Base-by-base conservation (phyloP, 2,329 filamentous ascomycete genomes). In the Gaeumannomyces tritici region DNA sequence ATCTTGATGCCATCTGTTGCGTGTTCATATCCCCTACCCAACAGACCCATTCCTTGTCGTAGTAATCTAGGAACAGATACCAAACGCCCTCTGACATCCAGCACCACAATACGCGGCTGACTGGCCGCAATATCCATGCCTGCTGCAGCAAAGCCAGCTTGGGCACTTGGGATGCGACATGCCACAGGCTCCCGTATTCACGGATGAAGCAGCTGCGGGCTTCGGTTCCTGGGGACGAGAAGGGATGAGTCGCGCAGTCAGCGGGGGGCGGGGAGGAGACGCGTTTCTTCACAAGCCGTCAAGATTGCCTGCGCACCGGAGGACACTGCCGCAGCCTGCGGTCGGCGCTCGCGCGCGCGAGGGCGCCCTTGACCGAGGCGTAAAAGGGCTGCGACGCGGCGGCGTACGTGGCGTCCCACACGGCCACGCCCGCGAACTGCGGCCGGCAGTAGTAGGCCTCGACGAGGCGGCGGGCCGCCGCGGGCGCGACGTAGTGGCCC, bases 371-470 rank as follows among this genome's bases (percentile, higher is more conserved):
- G 56, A 29, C 56, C 21, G 56, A 42, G 3, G 58, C 21, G 24
- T 60, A 60, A n/a, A 33, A 60, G 31, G 33, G n/a, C 35, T 26
- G n/a, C 35, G 27, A 21, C 31, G n/a, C 33, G 21, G 61, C 62
- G n/a, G 62, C 63, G 47, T 61, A 27, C 26, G 70, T 73, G 28
- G 76, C 72, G 60, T 81, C 79, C 77, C 76, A 80, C 26, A 81
- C 67, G 57, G 78, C 79, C 59, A 80, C 69, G 66, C 79, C 79
- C 21, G 76, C 78, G 62, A 79, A 80, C 64, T 75, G 70, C 8
- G 66, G n/a, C 24, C 70, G 71, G 54, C 68, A 69, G 64, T 74
- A 73, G 65, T 74, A 70, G 61, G 71, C 57, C 66, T 77, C 76
- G 64, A 81, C 70, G 33, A 80, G 65, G 4, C 72, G 29, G 3